Base-by-base conservation (phyloP, 257 asterid genomes). In the Nicotiana undulata region DNA sequence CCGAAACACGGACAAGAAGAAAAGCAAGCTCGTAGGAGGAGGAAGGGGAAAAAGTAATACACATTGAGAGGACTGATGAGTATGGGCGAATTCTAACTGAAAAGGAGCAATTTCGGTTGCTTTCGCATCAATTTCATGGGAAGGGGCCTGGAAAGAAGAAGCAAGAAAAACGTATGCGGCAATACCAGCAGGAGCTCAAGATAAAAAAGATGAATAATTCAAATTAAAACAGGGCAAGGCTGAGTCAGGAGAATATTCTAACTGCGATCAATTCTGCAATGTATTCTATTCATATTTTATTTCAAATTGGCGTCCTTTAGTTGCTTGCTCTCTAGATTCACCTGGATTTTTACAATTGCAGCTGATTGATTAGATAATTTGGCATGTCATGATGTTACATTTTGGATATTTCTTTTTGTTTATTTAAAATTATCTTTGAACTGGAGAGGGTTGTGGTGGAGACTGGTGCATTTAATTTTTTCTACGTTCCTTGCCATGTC, bases 1-100 rank as follows among this genome's bases (percentile, higher is more conserved):
- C 81, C 92, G 97, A 85, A 93, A 93, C 89, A 92, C 90, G 94
- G 99, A 95, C 89, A 92, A 93, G 93, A 93, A 91, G 64, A 93
- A 91, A 86, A 91, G 91, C 89, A 95, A 93, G 82, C 97, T 93
- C 83, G 92, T 90, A n/a, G 94, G 95, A 66, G n/a, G 85, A 84
- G 10, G 91, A 88, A 59, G 93, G 84, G 76, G 79, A 84, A 34
- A 91, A 89, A 87, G 98, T 93, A 83, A 90, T 93, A 81, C 92
- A 84, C 82, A 93, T 95, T 53, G 97, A 90, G 83, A 88, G 97
- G 90, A 92, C 95, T 26, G 98, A 95, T 84, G 98, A 95, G 84
- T 92, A 89, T 83, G 99, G 99, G 7, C 90, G 97, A 81, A 90
- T 84, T 80, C 98, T 92, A 90, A 93, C 98, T 37, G 98, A 96